Conservation (phyloP, 805 yeast genomes). For the Metahyphopichia silvanorum region DNA sequence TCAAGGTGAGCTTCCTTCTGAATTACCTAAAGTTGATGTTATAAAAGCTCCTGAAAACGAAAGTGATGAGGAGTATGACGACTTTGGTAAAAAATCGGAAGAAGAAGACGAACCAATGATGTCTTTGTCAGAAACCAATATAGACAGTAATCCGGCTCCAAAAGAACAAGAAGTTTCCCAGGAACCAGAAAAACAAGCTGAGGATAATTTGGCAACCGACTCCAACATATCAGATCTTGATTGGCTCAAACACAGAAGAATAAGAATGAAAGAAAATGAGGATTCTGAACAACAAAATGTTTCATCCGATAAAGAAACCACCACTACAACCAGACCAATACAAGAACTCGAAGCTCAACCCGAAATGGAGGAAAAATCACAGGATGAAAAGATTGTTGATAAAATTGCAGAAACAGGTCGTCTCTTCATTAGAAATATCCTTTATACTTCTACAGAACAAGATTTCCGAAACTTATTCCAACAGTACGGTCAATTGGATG, state of each 20-base stretch:
- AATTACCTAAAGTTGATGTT: slow-evolving; percentile 22
- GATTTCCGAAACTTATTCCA: slow-evolving; percentile 69
- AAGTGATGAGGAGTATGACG: slow-evolving; percentile 53
- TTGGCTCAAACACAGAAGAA: slow-evolving; percentile 78
- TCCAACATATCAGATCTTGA: slow-evolving; percentile 70
- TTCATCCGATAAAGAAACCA: slow-evolving; percentile 2
- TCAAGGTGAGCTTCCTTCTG: slow-evolving; percentile 13
- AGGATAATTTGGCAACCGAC: slow-evolving; percentile 37
- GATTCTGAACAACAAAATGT: slow-evolving; percentile 7
- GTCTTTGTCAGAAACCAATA: too few relatives aligned
- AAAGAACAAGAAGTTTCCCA: too few relatives aligned
- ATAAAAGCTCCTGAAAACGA: slow-evolving; percentile 38
- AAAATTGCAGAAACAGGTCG: slow-evolving; percentile 71
- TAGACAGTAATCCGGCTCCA: not conserved
- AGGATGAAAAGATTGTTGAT: slow-evolving; percentile 44
- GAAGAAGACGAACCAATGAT: slow-evolving; percentile 15
- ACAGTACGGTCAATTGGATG: slow-evolving; percentile 70
- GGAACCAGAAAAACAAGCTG: slow-evolving; percentile 5
- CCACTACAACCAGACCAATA: slow-evolving; percentile 2
- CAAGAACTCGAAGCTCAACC: slow-evolving; percentile 21
- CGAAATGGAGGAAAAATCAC: too few relatives aligned
- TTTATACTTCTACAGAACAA: slow-evolving; percentile 73
- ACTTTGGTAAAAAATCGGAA: slow-evolving; percentile 18
- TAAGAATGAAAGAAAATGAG: slow-evolving; percentile 53
- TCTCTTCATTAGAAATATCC: slow-evolving; percentile 81